Conservation (phyloP, 371 early-diverging fungal species). For the Nematocida sp. region DNA sequence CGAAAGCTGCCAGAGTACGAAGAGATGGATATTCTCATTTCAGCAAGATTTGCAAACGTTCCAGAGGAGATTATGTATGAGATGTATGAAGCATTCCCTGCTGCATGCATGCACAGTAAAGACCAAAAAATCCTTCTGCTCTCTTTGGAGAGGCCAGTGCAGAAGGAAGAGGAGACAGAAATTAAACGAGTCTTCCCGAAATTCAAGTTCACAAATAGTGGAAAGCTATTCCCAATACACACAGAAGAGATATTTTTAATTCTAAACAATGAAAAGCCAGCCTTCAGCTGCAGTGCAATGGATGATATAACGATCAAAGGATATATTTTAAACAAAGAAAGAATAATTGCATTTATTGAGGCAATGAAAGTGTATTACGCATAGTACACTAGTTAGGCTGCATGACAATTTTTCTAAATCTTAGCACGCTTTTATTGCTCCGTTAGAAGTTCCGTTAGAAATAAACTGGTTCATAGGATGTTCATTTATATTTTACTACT, state of each 20-base stretch:
- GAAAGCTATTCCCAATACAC: constrained; percentile 35
- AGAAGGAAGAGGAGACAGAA: constrained; percentile 29
- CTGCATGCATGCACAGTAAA: not conserved
- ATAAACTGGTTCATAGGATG: no score
- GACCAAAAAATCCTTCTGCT: constrained; percentile 29
- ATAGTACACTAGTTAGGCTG: not conserved
- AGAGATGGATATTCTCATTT: constrained; percentile 18
- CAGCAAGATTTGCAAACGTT: constrained; percentile 29
- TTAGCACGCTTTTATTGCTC: no score
- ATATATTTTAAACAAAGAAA: constrained; percentile 23
- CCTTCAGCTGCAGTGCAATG: not conserved
- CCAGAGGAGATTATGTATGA: constrained; percentile 48
- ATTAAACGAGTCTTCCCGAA: constrained; percentile 33
- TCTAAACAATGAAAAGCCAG: not conserved
- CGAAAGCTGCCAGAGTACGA: not conserved
- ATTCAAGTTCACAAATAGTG: constrained; percentile 14
- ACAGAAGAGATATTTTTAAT: constrained; percentile 46
- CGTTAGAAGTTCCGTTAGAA: no score
- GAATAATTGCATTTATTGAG: constrained; percentile 3
- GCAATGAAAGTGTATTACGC: constrained; percentile 20
- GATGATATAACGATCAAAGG: constrained; percentile 3
- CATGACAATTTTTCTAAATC: no score
- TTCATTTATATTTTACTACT: no score
- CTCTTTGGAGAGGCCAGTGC: constrained; percentile 43
- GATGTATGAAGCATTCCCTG: constrained; percentile 48